Conservation (phyloP, 805 yeast species). For the Barnettozyma vustinii region DNA sequence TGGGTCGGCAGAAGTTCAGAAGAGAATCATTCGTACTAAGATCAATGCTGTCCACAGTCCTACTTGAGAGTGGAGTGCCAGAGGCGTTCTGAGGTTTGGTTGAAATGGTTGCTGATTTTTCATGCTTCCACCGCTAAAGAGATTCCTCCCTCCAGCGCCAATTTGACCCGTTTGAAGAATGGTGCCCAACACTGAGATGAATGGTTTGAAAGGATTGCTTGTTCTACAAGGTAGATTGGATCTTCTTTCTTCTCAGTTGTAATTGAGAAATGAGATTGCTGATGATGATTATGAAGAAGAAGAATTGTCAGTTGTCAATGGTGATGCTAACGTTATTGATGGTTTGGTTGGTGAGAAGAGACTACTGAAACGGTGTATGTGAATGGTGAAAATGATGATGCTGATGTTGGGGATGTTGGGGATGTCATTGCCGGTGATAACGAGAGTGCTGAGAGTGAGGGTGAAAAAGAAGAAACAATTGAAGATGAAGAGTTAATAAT, state of each 20-base stretch:
- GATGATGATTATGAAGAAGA: conserved; percentile 30
- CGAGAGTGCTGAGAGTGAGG: conserved; percentile 28
- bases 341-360: background rate
- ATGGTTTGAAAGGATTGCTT: conserved; percentile 59
- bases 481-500: conserved; percentile 8
- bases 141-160: conserved; percentile 24
- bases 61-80: too few relatives aligned
- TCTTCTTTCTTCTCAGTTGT: conserved; percentile 69
- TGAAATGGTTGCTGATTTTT: conserved; percentile 70
- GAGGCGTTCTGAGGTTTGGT: conserved; percentile 65
- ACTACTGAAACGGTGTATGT: conserved; percentile 31
- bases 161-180: conserved; percentile 49
- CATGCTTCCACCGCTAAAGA: conserved; percentile 41
- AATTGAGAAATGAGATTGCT: conserved; percentile 52
- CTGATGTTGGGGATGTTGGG: conserved; percentile 33
- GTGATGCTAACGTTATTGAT: background rate
- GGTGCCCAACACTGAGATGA: conserved; percentile 51
- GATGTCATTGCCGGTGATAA: conserved; percentile 19
- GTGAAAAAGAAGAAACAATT: conserved; percentile 27
- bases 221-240: conserved; percentile 84
- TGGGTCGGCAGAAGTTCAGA: too few relatives aligned
- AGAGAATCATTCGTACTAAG: too few relatives aligned
- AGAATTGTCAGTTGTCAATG: conserved; percentile 18
- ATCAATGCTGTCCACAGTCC: too few relatives aligned
- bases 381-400: conserved; percentile 42